Conservation (phyloP, 208 protist species). For the Leishmania martiniquensis region DNA sequence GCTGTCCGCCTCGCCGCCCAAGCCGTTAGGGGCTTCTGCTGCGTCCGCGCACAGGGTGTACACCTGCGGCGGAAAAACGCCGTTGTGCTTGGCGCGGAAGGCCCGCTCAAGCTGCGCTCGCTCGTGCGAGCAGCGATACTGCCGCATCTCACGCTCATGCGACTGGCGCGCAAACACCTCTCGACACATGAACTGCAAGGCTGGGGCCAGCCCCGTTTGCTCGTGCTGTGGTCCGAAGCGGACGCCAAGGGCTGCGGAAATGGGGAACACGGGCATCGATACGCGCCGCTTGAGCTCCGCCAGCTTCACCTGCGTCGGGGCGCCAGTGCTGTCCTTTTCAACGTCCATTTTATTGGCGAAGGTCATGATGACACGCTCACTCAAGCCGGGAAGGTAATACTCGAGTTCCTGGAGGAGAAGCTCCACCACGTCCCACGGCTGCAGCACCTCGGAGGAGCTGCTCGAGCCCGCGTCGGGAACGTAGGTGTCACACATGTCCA, state of each 20-base stretch:
- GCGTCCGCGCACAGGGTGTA: not conserved
- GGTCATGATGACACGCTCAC: constrained; percentile 76
- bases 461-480: constrained; percentile 26
- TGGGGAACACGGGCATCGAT: constrained; percentile 82
- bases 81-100: constrained; percentile 77
- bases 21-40: not conserved
- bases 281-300: constrained; percentile 66
- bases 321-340: constrained; percentile 53
- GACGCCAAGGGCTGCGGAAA: constrained; percentile 85
- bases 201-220: constrained; percentile 57
- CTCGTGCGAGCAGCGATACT: constrained; percentile 36
- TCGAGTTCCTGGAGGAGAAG: constrained; percentile 79
- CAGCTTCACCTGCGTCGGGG: constrained; percentile 53
- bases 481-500: constrained; percentile 89
- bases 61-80: constrained; percentile 33
- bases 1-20: not conserved
- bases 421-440: constrained; percentile 89
- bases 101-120: constrained; percentile 55
- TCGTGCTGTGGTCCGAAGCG: constrained; percentile 52
- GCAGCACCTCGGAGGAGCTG: constrained; percentile 23
- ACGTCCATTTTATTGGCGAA: constrained; percentile 94
- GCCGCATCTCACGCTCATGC: constrained; percentile 35
- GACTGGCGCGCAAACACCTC: constrained; percentile 72
- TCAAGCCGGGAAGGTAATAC: constrained; percentile 84
- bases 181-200: constrained; percentile 69